These are phyloP conservation scores for Gremmenia infestans DNA, from an alignment of 2,329 filamentous ascomycete genomes.

Conservation along the genomic window DNA sequence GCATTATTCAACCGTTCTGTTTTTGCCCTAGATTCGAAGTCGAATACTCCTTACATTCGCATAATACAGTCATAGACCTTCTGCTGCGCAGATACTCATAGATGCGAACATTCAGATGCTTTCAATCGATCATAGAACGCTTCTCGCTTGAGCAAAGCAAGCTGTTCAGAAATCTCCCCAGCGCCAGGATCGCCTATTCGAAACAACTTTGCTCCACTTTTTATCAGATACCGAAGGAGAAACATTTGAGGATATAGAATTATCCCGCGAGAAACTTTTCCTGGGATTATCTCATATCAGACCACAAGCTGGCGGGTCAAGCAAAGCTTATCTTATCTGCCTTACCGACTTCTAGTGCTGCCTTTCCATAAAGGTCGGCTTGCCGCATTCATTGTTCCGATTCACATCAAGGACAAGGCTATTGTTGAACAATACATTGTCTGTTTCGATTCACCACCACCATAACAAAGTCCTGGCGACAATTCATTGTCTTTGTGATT, in stretches of 20 bases:
- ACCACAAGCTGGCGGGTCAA: too few relatives aligned
- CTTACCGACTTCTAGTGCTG: too few relatives aligned
- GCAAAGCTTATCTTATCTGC: too few relatives aligned
- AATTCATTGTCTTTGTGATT: constrained; percentile 6
- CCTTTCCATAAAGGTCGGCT: too few relatives aligned
- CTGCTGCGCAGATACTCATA: constrained; percentile 11
- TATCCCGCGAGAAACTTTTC: too few relatives aligned
- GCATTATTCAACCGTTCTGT: neutral
- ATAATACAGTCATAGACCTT: constrained; percentile 4
- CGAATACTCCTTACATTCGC: constrained; percentile 3
- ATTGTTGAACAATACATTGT: neutral
- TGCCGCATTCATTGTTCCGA: neutral
- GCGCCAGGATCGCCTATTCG: neutral
- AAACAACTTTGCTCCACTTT: neutral
- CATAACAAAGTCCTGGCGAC: constrained; percentile 3
- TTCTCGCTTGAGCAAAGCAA: neutral
- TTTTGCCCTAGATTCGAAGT: constrained; percentile 13
- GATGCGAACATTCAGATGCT: neutral
- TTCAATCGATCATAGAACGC: neutral
- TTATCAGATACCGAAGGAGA: neutral
- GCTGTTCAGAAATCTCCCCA: neutral
- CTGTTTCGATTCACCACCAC: neutral
- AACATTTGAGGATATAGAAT: neutral
- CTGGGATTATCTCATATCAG: too few relatives aligned
- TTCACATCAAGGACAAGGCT: neutral